phyloP scores from a whole-genome alignment of 208 protist species.

The Trypanosomatidae sp. region DNA sequence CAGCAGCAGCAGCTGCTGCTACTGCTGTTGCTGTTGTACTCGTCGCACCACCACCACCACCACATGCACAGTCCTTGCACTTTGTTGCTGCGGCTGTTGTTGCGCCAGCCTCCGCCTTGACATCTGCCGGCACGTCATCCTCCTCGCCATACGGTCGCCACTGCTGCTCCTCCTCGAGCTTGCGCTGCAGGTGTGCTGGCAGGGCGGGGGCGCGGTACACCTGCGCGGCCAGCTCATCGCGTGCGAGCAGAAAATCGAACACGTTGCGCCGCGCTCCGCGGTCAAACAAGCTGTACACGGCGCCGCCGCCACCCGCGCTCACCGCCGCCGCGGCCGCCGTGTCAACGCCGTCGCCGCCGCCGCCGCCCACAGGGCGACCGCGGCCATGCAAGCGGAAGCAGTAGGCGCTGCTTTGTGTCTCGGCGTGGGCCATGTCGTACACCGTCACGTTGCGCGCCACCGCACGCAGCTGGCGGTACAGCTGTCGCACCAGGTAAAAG shows the following conservation, averaged over 20 bases:
- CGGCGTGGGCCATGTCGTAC: conserved; percentile 42
- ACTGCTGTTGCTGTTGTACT: not conserved
- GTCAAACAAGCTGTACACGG: conserved; percentile 61
- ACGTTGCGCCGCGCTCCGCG: conserved; percentile 24
- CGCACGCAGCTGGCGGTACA: conserved; percentile 23
- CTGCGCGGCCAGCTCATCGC: conserved; percentile 12
- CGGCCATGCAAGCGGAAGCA: conserved; percentile 60
- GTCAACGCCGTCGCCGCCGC: no score
- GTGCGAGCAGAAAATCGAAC: conserved; percentile 19
- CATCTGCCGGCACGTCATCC: conserved; percentile 6
- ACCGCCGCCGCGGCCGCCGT: no score
- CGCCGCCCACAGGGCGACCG: no score
- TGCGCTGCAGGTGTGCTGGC: conserved; percentile 20
- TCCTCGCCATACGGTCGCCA: conserved; percentile 12
- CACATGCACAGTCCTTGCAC: not conserved
- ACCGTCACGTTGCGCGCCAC: conserved; percentile 50
- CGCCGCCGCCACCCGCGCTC: no score
- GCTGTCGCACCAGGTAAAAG: conserved; percentile 8
- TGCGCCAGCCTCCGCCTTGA: not conserved
- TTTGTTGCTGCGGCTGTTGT: not conserved
- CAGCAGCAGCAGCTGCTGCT: no score
- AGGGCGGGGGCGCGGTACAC: conserved; percentile 43
- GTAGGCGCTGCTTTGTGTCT: conserved; percentile 40
- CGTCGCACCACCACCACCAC: not conserved
- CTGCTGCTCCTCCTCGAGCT: conserved; percentile 28